Evolutionary conservation across 176 grass and related monocot species (phyloP).

Genomic region (Microstegium vimineum): DNA sequence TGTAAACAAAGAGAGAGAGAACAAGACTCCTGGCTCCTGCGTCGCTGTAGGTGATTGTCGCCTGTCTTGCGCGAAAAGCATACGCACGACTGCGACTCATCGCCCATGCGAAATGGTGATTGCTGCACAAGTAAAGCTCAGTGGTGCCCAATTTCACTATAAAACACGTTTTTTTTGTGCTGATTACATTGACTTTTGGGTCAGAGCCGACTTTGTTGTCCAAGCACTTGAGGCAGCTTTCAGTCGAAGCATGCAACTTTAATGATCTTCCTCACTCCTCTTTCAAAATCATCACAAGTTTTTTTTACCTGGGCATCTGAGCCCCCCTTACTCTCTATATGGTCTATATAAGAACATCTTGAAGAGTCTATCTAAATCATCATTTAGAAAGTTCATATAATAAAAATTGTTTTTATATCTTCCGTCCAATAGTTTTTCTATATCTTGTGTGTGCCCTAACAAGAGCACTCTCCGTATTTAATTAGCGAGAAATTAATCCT

Average conservation of each 20-base stretch:
- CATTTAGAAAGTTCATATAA: too few species aligned
- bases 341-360: too few species aligned
- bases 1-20: not conserved
- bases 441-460: too few species aligned
- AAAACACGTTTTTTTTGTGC: not conserved
- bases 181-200: too few species aligned
- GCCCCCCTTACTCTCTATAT: too few species aligned
- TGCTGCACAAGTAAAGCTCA: too few species aligned
- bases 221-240: not conserved
- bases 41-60: not conserved
- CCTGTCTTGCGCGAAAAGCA: not conserved
- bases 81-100: not conserved
- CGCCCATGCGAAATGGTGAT: not conserved
- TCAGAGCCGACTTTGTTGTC: not conserved
- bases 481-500: too few species aligned
- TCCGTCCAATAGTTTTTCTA: too few species aligned
- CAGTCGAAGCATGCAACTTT: not conserved
- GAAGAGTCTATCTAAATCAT: too few species aligned
- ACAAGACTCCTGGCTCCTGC: not conserved
- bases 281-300: not conserved
- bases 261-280: not conserved
- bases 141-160: not conserved
- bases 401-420: too few species aligned
- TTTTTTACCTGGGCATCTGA: too few species aligned
- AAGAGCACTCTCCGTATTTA: too few species aligned